Conservation (phyloP, 2,329 filamentous ascomycete genomes). For the Cryphonectria nitschkei region DNA sequence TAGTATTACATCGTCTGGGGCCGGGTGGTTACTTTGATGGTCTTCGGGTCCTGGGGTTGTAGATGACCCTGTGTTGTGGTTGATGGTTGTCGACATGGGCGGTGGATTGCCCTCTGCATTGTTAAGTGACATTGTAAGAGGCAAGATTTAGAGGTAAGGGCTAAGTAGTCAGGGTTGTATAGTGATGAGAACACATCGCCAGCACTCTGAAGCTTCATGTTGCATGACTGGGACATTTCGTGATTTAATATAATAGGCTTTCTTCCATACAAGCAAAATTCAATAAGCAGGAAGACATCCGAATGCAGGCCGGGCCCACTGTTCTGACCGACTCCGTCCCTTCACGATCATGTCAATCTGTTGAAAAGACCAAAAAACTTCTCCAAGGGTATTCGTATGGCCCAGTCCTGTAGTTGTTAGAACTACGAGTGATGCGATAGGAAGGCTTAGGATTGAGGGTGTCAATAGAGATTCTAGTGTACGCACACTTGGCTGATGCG, state of each 20-base stretch:
- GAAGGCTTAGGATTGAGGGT: background rate
- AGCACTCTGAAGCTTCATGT: background rate
- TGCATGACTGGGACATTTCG: background rate
- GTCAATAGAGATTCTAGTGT: background rate
- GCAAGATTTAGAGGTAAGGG: no score
- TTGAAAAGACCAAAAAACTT: background rate
- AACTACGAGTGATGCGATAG: background rate
- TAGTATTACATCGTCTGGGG: background rate
- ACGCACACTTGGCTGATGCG: no score
- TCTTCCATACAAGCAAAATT: background rate
- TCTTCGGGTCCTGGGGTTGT: background rate
- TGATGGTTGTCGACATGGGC: no score
- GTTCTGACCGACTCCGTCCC: conserved; percentile 4
- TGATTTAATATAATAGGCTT: background rate
- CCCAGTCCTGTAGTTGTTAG: background rate
- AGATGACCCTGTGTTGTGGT: background rate
- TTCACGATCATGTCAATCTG: background rate
- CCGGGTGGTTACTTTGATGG: background rate
- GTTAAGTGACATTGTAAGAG: background rate
- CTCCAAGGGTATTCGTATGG: background rate
- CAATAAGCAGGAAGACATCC: background rate
- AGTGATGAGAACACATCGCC: background rate
- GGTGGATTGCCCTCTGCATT: background rate
- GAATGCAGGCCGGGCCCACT: background rate
- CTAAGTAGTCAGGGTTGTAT: background rate